Evolutionary conservation across 2,329 filamentous ascomycete genomes (phyloP), one percentile per base, ranked within the genome.

Genomic region (Colletotrichum sp.): DNA sequence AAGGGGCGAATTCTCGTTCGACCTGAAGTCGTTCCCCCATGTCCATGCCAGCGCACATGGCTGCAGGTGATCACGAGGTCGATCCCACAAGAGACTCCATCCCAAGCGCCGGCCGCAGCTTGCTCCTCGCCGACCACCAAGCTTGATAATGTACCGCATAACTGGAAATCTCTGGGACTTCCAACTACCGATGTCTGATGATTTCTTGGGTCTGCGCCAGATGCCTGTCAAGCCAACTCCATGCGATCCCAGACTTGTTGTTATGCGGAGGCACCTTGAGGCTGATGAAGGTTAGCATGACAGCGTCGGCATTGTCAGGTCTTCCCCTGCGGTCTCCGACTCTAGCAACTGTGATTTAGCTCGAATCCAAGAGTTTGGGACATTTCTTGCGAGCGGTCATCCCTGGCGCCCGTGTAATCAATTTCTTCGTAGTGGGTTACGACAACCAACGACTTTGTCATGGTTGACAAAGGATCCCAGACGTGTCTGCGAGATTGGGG

Each of bases 41-140:
- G 68, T 48, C 60, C 67, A n/a, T 65, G 64, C 27, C 64, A 58
- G 25, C 55, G 39, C 72, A 66, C 69, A 60, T 52, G 69, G 60
- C 58, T 65, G 34, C 70, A 39, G 64, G 28, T 75, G 73, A 72
- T 73, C 64, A 73, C 73, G 70, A 75, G 70, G 62, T 68, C 22
- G 32, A 64, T 58, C 56, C 69, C 22, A 32, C 34, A 67, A 52
- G 56, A 58, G 30, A 13, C 64, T 58, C 65, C 56, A 65, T 60
- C 62, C 61, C 34, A 32, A 18, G 32, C 70, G 48, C 7, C n/a
- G 27, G 27, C 36, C 43, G 32, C 25, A 39, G 13, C 48, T 30
- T 36, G 56, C 56, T 67, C 28, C 18, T 52, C 18, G 5, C 68
- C 27, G n/a, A 22, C 30, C 55, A 60, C 36, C 25, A 66, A 36